Base-by-base conservation (phyloP, 2,329 filamentous ascomycete species). In the Trichoderma sp. region DNA sequence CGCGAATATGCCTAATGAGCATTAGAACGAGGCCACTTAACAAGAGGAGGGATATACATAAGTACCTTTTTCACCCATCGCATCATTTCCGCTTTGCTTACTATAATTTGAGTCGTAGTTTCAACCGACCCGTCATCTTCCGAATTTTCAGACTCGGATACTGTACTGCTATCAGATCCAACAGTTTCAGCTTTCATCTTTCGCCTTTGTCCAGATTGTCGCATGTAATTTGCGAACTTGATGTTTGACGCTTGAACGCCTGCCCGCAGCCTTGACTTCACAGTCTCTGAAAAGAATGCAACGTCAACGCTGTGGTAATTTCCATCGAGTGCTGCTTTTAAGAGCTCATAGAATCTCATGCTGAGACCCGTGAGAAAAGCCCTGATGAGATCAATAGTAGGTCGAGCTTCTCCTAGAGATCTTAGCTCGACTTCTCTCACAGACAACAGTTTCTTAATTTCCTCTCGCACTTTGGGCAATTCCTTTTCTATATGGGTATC, bases 401-500 rank as follows among this genome's bases (percentile, higher is more conserved):
- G 22, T 8, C 60, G 32, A 3, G 60, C 34, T n/a, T 39, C 48
- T 17, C 60, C 60, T 4, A 64, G 17, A 12, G 48, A 64, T 15
- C 15, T 52, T 1, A 64, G 22, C 34, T 64, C 48, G 13, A 6
- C 17, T 4, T 53, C 60, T 1, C 5, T 64, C 34, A 7, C 22
- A 2, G 10, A 7, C 13, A 64, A 10, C 15, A 53, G 4, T 12
- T 39, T 64, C 12, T 52, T 64, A 2, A 64, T 64, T 5, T 64
- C 60, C 0, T 64, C 15, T 5, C 48, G 35, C 3, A 64, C 60
- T 32, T 54, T 64, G 4, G 60, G 60, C 2, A 64, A 8, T 22
- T 64, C 60, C 22, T 25, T 52, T 22, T 64, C 60, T 32, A 64
- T 64, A 17, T 64, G 60, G 2, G 17, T 64, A 29, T 64, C 60